Evolutionary conservation across 2,329 filamentous ascomycete species (phyloP).

Genomic region (Colletotrichum coccodes): DNA sequence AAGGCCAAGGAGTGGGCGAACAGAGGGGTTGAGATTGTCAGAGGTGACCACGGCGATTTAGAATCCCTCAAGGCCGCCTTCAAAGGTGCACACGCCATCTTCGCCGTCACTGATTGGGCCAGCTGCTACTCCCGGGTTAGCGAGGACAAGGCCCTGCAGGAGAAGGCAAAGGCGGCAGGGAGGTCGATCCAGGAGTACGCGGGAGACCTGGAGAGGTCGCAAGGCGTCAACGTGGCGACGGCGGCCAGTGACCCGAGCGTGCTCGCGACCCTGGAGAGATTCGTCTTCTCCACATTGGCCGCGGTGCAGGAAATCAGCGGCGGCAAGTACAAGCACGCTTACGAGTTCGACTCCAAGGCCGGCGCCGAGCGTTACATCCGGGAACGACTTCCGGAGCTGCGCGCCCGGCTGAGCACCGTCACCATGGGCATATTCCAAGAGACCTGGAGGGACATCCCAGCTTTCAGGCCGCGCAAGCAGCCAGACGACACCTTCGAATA

Average conservation of each 20-base stretch:
- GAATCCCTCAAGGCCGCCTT: constrained; percentile 45
- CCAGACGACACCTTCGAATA: constrained; percentile 26
- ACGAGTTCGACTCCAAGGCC: constrained; percentile 27
- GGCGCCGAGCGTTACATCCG: constrained; percentile 3
- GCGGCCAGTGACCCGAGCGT: constrained; percentile 29
- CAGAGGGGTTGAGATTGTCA: constrained; percentile 48
- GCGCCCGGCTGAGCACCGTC: constrained; percentile 26
- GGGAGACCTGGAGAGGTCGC: constrained; percentile 30
- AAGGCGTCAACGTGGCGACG: constrained; percentile 34
- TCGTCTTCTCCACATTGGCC: constrained; percentile 11
- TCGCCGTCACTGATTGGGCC: constrained; percentile 47
- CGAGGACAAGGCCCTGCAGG: background rate
- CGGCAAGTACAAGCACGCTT: constrained; percentile 15
- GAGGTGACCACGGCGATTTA: constrained; percentile 44
- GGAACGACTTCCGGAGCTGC: constrained; percentile 26
- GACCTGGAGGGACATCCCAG: constrained; percentile 31
- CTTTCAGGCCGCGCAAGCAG: constrained; percentile 23
- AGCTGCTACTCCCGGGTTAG: constrained; percentile 10
- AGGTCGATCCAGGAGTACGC: constrained; percentile 31
- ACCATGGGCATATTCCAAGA: constrained; percentile 30
- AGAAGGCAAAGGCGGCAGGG: constrained; percentile 14
- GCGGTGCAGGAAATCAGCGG: background rate
- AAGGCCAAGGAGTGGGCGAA: constrained; percentile 43
- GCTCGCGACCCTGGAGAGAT: constrained; percentile 30
- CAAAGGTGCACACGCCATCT: constrained; percentile 48